Conservation (phyloP, 768 basidiomycete genomes). For the Phanerodontia chrysosporium region DNA sequence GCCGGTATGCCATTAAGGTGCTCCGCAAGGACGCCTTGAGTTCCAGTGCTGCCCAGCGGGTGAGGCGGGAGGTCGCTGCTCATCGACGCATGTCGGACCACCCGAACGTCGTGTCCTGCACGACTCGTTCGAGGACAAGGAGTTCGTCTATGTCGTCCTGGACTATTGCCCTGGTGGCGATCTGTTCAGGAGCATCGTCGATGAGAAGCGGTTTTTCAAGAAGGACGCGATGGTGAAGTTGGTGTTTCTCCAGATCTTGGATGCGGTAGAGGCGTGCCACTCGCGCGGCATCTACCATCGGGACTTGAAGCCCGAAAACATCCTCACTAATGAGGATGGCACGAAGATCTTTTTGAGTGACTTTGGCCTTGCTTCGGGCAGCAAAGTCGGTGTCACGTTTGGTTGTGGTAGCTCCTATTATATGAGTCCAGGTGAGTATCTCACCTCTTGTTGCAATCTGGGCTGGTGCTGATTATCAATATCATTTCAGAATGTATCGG, state of each 20-base stretch:
- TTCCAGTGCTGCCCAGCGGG: conserved; percentile 2
- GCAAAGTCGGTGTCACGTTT: conserved; percentile 13
- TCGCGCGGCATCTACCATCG: conserved; percentile 73
- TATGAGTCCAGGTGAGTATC: conserved; percentile 62
- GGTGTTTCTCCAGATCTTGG: conserved; percentile 50
- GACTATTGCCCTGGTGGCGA: conserved; percentile 39
- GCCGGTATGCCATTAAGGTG: conserved; percentile 17
- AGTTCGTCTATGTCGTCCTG: conserved; percentile 63
- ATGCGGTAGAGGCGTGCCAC: conserved; percentile 50
- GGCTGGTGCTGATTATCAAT: conserved; percentile 8
- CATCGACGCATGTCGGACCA: conserved; percentile 52
- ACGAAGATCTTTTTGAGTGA: conserved; percentile 41
- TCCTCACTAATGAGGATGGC: conserved; percentile 52
- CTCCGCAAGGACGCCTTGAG: conserved; percentile 12
- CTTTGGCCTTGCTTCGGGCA: conserved; percentile 30
- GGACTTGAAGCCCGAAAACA: conserved; percentile 99
- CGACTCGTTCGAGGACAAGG: conserved; percentile 54
- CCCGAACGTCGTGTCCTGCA: conserved; percentile 64
- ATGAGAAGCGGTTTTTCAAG: conserved; percentile 30
- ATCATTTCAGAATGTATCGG: conserved; percentile 49
- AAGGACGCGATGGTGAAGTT: conserved; percentile 40
- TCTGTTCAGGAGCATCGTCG: conserved; percentile 41
- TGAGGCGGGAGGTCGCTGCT: conserved; percentile 54
- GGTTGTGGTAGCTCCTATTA: conserved; percentile 37
- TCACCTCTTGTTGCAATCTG: background rate